A percentile compares a stretch with the other conserved stretches of the same genome.
phyloP scores from a whole-genome alignment of 768 basidiomycete genomes.

The Suillus subaureus region DNA sequence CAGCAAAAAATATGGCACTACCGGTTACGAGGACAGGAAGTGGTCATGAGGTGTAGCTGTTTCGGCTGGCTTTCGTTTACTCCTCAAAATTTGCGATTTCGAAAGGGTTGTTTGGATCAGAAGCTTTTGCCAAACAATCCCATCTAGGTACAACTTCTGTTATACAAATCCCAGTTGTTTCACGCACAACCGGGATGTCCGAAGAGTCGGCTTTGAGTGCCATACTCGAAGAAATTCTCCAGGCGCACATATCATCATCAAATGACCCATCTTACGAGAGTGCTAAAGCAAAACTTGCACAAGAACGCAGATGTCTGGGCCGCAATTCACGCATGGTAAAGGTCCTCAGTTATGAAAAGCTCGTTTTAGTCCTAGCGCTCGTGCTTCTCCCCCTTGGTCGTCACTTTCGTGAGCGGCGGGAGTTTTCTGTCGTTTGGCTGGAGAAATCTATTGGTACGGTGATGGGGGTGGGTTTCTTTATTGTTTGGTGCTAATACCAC shows the following conservation, averaged over 20 bases:
- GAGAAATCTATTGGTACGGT: background rate
- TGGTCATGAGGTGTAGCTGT: background rate
- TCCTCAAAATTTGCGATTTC: slow-evolving; percentile 7
- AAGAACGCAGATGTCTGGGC: background rate
- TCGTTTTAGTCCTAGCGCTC: background rate
- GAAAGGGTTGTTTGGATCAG: slow-evolving; percentile 14
- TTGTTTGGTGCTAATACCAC: background rate
- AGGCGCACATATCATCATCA: background rate
- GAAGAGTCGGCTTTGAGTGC: background rate
- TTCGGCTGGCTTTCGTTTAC: background rate
- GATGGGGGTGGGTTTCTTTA: background rate
- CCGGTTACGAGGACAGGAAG: background rate
- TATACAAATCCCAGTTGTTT: background rate
- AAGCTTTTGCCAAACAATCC: slow-evolving; percentile 12
- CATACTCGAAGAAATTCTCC: background rate
- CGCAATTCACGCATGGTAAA: background rate
- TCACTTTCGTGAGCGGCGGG: background rate
- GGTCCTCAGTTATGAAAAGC: background rate
- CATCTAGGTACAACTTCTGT: background rate
- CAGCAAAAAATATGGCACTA: background rate
- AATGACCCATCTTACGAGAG: background rate
- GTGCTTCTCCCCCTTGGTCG: background rate
- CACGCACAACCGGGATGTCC: background rate
- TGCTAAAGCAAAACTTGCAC: background rate
- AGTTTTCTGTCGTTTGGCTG: background rate